These are phyloP conservation scores for Camelina laxa DNA, from an alignment of 345 rosid genomes.

Conservation along the genomic window DNA sequence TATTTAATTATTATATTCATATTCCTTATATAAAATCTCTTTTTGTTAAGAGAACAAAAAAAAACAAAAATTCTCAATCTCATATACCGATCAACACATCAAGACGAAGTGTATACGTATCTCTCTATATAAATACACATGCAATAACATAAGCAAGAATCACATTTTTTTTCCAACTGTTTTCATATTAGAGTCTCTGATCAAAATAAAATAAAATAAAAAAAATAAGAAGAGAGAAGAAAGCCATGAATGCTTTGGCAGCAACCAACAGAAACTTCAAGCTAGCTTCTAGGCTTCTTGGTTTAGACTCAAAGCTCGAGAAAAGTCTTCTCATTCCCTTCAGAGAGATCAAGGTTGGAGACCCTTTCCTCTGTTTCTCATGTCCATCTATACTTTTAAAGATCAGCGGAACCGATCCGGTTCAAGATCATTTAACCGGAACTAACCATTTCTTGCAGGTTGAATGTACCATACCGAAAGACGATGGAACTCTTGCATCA, in stretches of 20 bases:
- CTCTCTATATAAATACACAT: conserved; percentile 19
- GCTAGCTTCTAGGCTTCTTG: conserved; percentile 85
- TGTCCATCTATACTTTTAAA: not conserved
- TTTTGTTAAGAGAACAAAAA: not conserved
- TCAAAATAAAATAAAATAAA: conserved; percentile 10
- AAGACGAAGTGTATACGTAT: conserved; percentile 34
- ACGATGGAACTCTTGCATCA: conserved; percentile 85
- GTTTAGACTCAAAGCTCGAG: conserved; percentile 88
- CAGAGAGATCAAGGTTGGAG: conserved; percentile 83
- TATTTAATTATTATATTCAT: conserved; percentile 30
- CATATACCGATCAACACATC: conserved; percentile 2
- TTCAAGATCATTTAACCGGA: conserved; percentile 18
- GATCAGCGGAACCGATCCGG: conserved; percentile 14
- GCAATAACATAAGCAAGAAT: conserved; percentile 30
- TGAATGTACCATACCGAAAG: conserved; percentile 93
- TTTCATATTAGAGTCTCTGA: conserved; percentile 18
- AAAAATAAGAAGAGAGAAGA: conserved; percentile 16
- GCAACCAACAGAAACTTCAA: conserved; percentile 94
- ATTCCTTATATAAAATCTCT: conserved; percentile 26
- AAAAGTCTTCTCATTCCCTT: conserved; percentile 87
- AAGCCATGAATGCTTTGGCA: conserved; percentile 82
- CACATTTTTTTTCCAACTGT: conserved; percentile 19
- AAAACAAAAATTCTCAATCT: not conserved
- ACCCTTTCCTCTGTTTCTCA: conserved; percentile 1
- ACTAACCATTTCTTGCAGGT: conserved; percentile 56